These are phyloP conservation scores for Amphichorda felina DNA, from an alignment of 2,329 filamentous ascomycete species.

Conservation along the genomic window DNA sequence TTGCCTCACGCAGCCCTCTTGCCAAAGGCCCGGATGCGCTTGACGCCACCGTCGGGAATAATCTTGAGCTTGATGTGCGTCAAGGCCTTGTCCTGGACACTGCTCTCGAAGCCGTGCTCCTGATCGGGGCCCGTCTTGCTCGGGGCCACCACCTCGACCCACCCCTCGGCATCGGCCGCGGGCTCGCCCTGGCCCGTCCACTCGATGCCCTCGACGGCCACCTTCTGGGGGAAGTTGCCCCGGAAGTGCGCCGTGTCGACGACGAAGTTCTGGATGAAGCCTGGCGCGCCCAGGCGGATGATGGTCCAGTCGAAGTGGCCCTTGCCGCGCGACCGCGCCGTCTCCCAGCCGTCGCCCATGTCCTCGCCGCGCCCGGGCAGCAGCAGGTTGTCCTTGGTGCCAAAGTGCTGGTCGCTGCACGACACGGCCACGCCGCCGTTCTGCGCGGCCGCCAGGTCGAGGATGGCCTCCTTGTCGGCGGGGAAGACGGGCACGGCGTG, in stretches of 20 bases:
- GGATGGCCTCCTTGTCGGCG: conserved; percentile 47
- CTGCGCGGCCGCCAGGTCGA: conserved; percentile 67
- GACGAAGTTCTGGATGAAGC: conserved; percentile 52
- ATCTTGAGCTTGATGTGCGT: conserved; percentile 86
- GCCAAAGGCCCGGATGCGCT: conserved; percentile 53
- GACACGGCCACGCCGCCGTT: conserved; percentile 66
- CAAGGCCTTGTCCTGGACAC: conserved; percentile 46
- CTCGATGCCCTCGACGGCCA: conserved; percentile 52
- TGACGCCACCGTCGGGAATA: conserved; percentile 87
- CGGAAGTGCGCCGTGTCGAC: conserved; percentile 76
- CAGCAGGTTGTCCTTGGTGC: conserved; percentile 70
- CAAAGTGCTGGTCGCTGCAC: conserved; percentile 78
- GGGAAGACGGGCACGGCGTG: conserved; percentile 68
- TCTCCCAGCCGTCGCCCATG: conserved; percentile 88
- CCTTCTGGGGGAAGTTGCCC: conserved; percentile 72
- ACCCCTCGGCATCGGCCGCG: conserved; percentile 42
- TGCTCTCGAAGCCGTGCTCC: conserved; percentile 54
- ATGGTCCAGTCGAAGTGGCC: conserved; percentile 74
- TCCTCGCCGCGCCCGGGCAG: conserved; percentile 67
- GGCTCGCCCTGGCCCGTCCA: conserved; percentile 44
- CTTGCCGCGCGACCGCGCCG: conserved; percentile 58
- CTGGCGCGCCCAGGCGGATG: conserved; percentile 57
- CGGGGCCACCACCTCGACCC: conserved; percentile 54
- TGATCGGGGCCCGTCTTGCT: conserved; percentile 61
- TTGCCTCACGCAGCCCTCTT: conserved; percentile 13